phyloP scores from a whole-genome alignment of 139 green algal genomes.

The Chlorella sp. region DNA sequence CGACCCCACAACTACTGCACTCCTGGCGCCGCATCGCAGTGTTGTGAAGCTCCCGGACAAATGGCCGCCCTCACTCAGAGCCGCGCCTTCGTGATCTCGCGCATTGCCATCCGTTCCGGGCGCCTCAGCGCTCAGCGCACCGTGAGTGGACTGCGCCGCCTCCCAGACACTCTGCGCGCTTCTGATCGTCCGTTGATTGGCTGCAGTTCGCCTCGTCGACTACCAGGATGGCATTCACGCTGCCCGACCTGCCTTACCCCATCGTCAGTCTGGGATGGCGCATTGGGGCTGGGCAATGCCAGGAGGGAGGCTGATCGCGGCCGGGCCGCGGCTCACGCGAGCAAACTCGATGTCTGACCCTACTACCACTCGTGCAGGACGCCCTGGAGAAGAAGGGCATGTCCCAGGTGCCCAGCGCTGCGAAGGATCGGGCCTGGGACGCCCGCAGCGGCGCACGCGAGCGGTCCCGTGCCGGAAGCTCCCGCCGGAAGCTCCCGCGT shows the following conservation, averaged over 20 bases:
- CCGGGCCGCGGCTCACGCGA: neutral
- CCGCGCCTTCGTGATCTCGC: conserved; percentile 16
- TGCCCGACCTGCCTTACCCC: conserved; percentile 46
- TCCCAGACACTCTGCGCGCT: neutral
- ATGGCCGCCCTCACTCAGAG: conserved; percentile 16
- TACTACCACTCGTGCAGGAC: conserved; percentile 29
- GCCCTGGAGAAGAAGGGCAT: conserved; percentile 47
- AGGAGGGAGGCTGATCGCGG: neutral
- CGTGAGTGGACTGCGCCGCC: neutral
- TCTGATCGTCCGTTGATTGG: neutral
- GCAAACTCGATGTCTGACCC: neutral
- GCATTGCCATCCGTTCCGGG: neutral
- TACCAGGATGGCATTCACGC: conserved; percentile 34
- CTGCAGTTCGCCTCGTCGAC: conserved; percentile 2
- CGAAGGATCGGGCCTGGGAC: too few species aligned
- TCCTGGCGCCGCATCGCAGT: neutral
- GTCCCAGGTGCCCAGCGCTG: conserved; percentile 39
- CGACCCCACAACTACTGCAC: too few species aligned
- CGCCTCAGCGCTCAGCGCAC: conserved; percentile 2
- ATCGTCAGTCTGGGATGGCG: conserved; percentile 23
- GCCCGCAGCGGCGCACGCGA: too few species aligned
- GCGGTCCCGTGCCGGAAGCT: too few species aligned
- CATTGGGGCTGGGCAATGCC: neutral
- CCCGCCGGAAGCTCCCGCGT: too few species aligned
- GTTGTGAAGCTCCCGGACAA: neutral